Evolutionary conservation across 768 basidiomycete genomes (phyloP).

Genomic region (Lentinula aciculospora): DNA sequence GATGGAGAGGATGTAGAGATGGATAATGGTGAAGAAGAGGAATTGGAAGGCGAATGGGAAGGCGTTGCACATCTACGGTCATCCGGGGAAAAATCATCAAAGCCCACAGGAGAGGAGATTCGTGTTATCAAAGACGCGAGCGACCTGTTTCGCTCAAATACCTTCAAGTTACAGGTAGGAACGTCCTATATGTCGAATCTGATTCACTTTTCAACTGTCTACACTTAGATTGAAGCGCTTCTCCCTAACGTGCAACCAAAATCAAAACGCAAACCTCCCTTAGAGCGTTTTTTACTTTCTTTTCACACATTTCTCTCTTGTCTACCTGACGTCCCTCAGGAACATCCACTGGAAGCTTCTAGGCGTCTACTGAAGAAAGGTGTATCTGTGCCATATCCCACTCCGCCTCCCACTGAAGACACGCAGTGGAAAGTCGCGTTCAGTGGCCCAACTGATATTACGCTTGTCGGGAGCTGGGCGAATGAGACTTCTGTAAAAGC

Average conservation of each 20-base stretch:
- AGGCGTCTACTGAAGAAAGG: slow-evolving; percentile 45
- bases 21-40: slow-evolving; percentile 7
- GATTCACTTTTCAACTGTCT: background rate
- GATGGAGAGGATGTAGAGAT: slow-evolving; percentile 3
- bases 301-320: slow-evolving; percentile 63
- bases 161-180: slow-evolving; percentile 80
- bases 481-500: slow-evolving; percentile 70
- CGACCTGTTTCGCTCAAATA: slow-evolving; percentile 68
- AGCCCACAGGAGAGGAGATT: slow-evolving; percentile 65
- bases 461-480: slow-evolving; percentile 83
- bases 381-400: slow-evolving; percentile 61
- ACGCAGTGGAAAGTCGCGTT: slow-evolving; percentile 88
- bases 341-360: slow-evolving; percentile 65
- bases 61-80: background rate
- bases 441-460: slow-evolving; percentile 69
- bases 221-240: slow-evolving; percentile 66
- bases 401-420: slow-evolving; percentile 68
- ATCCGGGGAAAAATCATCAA: slow-evolving; percentile 26
- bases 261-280: slow-evolving; percentile 42
- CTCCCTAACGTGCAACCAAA: slow-evolving; percentile 74
- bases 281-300: slow-evolving; percentile 63
- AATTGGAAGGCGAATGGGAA: slow-evolving; percentile 12
- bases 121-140: slow-evolving; percentile 66
- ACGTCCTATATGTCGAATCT: background rate
- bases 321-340: slow-evolving; percentile 50